phyloP scores from a whole-genome alignment of 1,284 basidiomycete species.

The Acaromyces ingoldii region DNA sequence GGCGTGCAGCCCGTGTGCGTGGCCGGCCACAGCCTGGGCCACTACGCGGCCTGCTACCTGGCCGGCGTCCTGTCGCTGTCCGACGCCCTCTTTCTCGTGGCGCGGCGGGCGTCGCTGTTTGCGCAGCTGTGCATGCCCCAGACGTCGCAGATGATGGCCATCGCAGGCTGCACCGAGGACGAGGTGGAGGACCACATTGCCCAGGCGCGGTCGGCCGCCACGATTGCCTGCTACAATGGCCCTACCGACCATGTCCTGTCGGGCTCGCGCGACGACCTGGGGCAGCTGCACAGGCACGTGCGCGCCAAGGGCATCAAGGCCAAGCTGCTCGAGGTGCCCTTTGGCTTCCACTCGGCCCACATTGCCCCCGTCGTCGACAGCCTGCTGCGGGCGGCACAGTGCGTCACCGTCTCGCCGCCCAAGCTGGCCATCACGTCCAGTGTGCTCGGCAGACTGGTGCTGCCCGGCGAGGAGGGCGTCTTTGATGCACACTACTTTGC shows the following conservation, averaged over 20 bases:
- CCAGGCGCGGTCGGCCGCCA: constrained; percentile 18
- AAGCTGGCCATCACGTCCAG: constrained; percentile 18
- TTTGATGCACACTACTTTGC: too few species aligned
- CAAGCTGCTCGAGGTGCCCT: constrained; percentile 26
- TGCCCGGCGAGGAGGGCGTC: not conserved
- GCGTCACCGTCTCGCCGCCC: constrained; percentile 12
- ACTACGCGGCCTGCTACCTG: constrained; percentile 25
- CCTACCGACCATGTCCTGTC: constrained; percentile 26
- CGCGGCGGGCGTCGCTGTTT: too few species aligned
- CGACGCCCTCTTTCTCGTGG: constrained; percentile 25
- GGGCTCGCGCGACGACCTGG: constrained; percentile 15
- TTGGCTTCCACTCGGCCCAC: constrained; percentile 24
- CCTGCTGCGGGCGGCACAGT: not conserved
- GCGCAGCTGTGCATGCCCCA: too few species aligned
- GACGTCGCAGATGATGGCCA: too few species aligned
- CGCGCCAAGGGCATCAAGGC: constrained; percentile 21
- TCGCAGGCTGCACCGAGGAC: constrained; percentile 21
- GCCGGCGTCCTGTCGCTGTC: constrained; percentile 17
- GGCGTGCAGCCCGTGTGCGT: constrained; percentile 16
- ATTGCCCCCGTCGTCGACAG: constrained; percentile 18
- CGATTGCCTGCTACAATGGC: constrained; percentile 30
- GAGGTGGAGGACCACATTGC: constrained; percentile 24
- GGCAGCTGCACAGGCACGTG: constrained; percentile 14
- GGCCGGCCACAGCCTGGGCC: constrained; percentile 29
- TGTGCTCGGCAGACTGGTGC: constrained; percentile 14